A percentile compares a stretch with the other conserved stretches of the same genome.
These are phyloP conservation scores for Calonectria naviculata DNA, from an alignment of 2,329 filamentous ascomycete species.

Conservation along the genomic window DNA sequence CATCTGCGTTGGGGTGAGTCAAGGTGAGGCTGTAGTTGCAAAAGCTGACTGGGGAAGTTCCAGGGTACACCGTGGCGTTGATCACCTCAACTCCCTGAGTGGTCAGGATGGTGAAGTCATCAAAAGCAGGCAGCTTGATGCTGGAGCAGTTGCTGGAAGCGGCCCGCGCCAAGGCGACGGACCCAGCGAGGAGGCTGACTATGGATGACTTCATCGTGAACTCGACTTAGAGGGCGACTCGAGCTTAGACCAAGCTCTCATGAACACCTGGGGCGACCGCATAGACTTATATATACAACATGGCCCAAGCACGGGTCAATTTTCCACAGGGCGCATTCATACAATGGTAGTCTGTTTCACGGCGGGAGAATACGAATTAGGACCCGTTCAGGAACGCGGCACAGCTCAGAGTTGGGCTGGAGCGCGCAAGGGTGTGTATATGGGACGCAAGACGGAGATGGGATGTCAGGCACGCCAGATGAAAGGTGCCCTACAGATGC, in stretches of 20 bases:
- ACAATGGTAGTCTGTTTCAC: background rate
- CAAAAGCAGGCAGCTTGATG: conserved; percentile 7
- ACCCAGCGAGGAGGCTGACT: background rate
- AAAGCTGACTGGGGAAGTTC: background rate
- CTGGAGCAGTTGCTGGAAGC: conserved; percentile 2
- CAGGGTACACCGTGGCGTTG: background rate
- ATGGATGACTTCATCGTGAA: background rate
- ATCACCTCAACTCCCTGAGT: background rate
- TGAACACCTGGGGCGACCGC: background rate
- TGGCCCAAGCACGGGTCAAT: background rate
- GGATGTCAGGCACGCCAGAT: background rate
- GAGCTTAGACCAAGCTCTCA: background rate
- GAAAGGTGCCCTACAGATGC: background rate
- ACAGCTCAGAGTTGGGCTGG: background rate
- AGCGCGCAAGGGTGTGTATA: background rate
- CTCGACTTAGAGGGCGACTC: background rate
- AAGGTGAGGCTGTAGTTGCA: background rate
- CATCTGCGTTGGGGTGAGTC: background rate
- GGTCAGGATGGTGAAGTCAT: conserved; percentile 5
- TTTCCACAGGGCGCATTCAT: no score
- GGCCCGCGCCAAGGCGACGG: background rate
- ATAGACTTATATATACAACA: background rate
- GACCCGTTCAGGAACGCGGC: background rate
- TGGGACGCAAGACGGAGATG: background rate
- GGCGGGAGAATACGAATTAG: background rate